A percentile compares a stretch with the other conserved stretches of the same genome.
phyloP scores from a whole-genome alignment of 495 filamentous ascomycete genomes.

The Pyronema omphalodes region DNA sequence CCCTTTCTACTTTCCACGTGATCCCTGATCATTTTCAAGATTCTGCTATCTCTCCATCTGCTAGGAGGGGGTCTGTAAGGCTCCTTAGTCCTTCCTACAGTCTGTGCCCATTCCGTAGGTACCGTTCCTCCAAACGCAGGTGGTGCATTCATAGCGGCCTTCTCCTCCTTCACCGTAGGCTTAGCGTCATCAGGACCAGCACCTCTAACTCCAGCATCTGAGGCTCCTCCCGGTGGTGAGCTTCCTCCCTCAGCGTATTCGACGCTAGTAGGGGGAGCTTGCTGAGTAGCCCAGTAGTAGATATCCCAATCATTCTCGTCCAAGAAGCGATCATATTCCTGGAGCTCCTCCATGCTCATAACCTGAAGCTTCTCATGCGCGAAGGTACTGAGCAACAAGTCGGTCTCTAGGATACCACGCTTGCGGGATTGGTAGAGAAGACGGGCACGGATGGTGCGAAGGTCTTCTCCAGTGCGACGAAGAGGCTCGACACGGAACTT shows the following conservation, averaged over 20 bases:
- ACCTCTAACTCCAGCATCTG: not conserved
- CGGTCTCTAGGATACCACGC: constrained; percentile 84
- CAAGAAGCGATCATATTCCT: constrained; percentile 80
- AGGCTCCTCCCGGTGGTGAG: constrained; percentile 22
- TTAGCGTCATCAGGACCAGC: not conserved
- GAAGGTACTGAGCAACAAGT: constrained; percentile 91
- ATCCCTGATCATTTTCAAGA: constrained; percentile 52
- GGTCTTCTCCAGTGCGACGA: constrained; percentile 60
- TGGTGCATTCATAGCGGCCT: constrained; percentile 14
- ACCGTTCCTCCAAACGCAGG: constrained; percentile 11
- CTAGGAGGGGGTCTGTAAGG: constrained; percentile 76
- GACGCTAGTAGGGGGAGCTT: constrained; percentile 36
- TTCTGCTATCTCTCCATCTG: constrained; percentile 67
- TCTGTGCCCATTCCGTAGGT: constrained; percentile 86
- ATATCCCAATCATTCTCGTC: constrained; percentile 99
- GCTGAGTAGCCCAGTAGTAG: constrained; percentile 99
- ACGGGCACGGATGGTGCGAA: constrained; percentile 65
- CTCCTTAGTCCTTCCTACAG: constrained; percentile 80
- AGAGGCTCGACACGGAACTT: constrained; percentile 81
- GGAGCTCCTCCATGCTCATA: constrained; percentile 57
- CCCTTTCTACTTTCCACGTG: constrained; percentile 43
- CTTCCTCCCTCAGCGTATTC: constrained; percentile 18
- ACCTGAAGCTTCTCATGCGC: constrained; percentile 53
- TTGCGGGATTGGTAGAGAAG: constrained; percentile 95
- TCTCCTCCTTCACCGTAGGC: constrained; percentile 8